Evolutionary conservation across 192 early-diverging fungal genomes (phyloP).

Genomic region (Mortierella claussenii): DNA sequence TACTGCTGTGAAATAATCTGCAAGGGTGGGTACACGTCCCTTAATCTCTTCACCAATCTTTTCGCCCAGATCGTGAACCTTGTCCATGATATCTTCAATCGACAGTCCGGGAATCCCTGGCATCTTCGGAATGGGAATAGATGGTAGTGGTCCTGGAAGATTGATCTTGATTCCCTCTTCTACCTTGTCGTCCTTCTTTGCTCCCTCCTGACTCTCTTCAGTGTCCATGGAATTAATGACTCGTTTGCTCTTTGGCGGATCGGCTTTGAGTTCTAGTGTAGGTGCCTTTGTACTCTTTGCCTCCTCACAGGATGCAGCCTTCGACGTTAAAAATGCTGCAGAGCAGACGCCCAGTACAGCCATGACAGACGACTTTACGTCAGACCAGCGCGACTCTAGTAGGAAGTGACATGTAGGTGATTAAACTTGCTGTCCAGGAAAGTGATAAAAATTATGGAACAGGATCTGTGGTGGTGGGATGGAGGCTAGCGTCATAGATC

Average conservation of each 20-base stretch:
- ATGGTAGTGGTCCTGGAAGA: slow-evolving; percentile 33
- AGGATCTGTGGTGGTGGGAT: no score
- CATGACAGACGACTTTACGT: slow-evolving; percentile 25
- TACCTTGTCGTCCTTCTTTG: not conserved
- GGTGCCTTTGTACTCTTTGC: slow-evolving; percentile 9
- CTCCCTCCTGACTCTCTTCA: no score
- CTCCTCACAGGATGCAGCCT: slow-evolving; percentile 16
- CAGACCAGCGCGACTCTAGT: slow-evolving; percentile 45
- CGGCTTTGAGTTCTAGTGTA: slow-evolving; percentile 25
- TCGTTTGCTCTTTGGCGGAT: slow-evolving; percentile 6
- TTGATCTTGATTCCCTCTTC: slow-evolving; percentile 20
- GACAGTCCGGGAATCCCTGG: slow-evolving; percentile 20
- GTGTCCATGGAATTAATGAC: not conserved
- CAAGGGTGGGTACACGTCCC: slow-evolving; percentile 38
- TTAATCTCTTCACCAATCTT: slow-evolving; percentile 52
- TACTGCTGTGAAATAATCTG: slow-evolving; percentile 41
- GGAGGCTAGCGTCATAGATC: no score
- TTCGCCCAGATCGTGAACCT: slow-evolving; percentile 27
- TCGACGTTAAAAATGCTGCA: slow-evolving; percentile 17
- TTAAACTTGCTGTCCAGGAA: no score
- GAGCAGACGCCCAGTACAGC: slow-evolving; percentile 23
- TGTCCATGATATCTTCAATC: slow-evolving; percentile 39
- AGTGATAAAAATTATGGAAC: no score
- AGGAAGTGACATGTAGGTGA: not conserved
- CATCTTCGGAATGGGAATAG: slow-evolving; percentile 41